phyloP scores from a whole-genome alignment of 2,329 filamentous ascomycete species.

The Ophiognomonia clavigignenti-juglandacearum region DNA sequence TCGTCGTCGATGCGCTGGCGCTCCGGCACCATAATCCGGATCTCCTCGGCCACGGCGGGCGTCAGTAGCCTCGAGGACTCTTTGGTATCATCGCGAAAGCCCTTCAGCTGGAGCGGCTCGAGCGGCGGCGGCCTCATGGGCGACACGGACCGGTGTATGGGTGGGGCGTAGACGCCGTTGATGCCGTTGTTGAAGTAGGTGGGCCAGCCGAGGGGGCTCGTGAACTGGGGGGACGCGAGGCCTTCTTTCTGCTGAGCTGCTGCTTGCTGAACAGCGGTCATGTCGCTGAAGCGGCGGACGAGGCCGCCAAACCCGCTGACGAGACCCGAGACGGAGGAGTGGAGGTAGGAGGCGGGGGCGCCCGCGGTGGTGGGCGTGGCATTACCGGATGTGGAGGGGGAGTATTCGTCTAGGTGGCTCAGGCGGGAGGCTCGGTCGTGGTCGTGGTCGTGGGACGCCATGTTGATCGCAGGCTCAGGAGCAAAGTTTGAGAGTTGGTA shows the following conservation, averaged over 20 bases:
- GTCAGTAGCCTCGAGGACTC: slow-evolving; percentile 62
- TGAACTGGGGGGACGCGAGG: slow-evolving; percentile 14
- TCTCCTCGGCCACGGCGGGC: slow-evolving; percentile 79
- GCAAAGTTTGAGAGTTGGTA: background rate
- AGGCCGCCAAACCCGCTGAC: slow-evolving; percentile 54
- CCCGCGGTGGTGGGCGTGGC: slow-evolving; percentile 25
- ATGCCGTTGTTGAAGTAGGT: slow-evolving; percentile 38
- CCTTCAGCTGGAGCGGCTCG: slow-evolving; percentile 69
- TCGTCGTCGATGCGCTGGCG: slow-evolving; percentile 80
- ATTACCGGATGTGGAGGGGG: slow-evolving; percentile 23
- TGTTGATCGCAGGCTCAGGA: background rate
- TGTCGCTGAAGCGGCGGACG: slow-evolving; percentile 60
- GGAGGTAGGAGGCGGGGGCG: slow-evolving; percentile 23
- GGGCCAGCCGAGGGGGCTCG: slow-evolving; percentile 13
- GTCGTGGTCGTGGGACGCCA: slow-evolving; percentile 15
- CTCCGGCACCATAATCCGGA: slow-evolving; percentile 81
- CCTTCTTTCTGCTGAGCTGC: slow-evolving; percentile 1
- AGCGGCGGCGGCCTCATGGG: slow-evolving; percentile 87
- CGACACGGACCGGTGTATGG: slow-evolving; percentile 57
- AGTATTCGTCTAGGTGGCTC: slow-evolving; percentile 15
- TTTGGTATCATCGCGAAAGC: slow-evolving; percentile 58
- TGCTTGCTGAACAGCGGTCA: slow-evolving; percentile 23
- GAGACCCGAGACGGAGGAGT: slow-evolving; percentile 29
- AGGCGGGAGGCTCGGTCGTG: slow-evolving; percentile 8
- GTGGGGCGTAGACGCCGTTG: slow-evolving; percentile 55